phyloP scores from a whole-genome alignment of 495 filamentous ascomycete genomes.

The Xylaria intraflava region DNA sequence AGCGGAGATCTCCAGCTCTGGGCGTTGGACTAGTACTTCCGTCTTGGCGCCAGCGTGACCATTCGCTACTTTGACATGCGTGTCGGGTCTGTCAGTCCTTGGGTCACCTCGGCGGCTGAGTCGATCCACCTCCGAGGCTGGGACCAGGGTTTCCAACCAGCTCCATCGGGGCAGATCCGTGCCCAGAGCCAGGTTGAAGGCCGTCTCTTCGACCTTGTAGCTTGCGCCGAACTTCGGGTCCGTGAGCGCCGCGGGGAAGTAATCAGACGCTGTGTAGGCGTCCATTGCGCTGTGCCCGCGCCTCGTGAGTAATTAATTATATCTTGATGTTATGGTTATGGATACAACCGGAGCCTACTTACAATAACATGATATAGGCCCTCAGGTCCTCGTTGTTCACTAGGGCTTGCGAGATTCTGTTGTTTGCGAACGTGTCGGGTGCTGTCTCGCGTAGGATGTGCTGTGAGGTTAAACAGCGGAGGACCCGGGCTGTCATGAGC shows the following conservation, averaged over 20 bases:
- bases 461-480: conserved; percentile 31
- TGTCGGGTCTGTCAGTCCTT: neutral
- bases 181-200: conserved; percentile 28
- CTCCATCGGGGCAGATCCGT: conserved; percentile 30
- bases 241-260: conserved; percentile 26
- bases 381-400: conserved; percentile 28
- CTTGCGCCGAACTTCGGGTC: conserved; percentile 21
- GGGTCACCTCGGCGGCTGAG: neutral
- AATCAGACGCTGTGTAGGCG: conserved; percentile 26
- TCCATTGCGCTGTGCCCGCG: conserved; percentile 17
- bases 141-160: conserved; percentile 29
- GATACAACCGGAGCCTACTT: neutral
- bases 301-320: neutral
- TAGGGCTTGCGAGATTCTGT: conserved; percentile 26
- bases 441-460: conserved; percentile 27
- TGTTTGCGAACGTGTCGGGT: conserved; percentile 29
- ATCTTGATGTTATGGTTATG: neutral
- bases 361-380: conserved; percentile 29
- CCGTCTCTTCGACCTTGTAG: conserved; percentile 24
- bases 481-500: conserved; percentile 19
- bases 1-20: conserved; percentile 27
- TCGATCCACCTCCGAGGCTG: conserved; percentile 1
- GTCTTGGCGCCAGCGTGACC: conserved; percentile 1
- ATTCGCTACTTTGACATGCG: neutral
- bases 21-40: conserved; percentile 10